A percentile compares a stretch with the other conserved stretches of the same genome.
Evolutionary conservation across 2,329 filamentous ascomycete genomes (phyloP).

Genomic region (Cryphonectria parasitica): DNA sequence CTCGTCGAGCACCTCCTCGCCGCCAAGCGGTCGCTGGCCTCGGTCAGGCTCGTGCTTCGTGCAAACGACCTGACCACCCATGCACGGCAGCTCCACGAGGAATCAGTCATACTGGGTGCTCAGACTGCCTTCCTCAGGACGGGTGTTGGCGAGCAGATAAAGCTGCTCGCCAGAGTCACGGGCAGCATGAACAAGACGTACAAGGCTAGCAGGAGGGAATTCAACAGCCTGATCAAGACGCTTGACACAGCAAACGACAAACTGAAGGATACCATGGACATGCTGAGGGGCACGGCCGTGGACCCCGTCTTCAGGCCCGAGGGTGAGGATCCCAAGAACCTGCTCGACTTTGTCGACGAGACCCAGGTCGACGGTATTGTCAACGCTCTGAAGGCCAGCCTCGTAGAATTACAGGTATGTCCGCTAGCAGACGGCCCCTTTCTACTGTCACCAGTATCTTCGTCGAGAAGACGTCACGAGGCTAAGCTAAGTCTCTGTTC

Average conservation of each 20-base stretch:
- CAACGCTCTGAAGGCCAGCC: slow-evolving; percentile 69
- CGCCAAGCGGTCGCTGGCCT: slow-evolving; percentile 84
- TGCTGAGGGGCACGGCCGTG: slow-evolving; percentile 66
- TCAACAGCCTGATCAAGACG: slow-evolving; percentile 62
- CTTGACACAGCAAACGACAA: slow-evolving; percentile 70
- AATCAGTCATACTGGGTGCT: slow-evolving; percentile 73
- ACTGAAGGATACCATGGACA: slow-evolving; percentile 68
- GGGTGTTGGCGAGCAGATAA: slow-evolving; percentile 61
- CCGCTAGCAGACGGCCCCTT: background rate
- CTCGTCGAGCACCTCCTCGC: slow-evolving; percentile 84
- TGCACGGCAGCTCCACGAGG: slow-evolving; percentile 76
- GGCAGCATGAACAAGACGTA: slow-evolving; percentile 58
- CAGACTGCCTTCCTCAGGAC: slow-evolving; percentile 69
- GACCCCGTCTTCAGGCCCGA: slow-evolving; percentile 65
- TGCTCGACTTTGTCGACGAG: slow-evolving; percentile 80
- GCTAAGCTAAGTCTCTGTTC: background rate
- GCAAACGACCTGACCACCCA: slow-evolving; percentile 84
- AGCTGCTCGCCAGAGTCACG: slow-evolving; percentile 55
- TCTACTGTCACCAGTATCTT: background rate
- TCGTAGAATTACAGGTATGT: slow-evolving; percentile 68
- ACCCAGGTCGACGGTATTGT: slow-evolving; percentile 68
- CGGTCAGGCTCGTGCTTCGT: slow-evolving; percentile 79
- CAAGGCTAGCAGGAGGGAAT: slow-evolving; percentile 62
- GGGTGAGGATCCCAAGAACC: slow-evolving; percentile 61
- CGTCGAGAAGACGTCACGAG: background rate